phyloP scores from a whole-genome alignment of 805 yeast species.

The Barnettozyma sp. region DNA sequence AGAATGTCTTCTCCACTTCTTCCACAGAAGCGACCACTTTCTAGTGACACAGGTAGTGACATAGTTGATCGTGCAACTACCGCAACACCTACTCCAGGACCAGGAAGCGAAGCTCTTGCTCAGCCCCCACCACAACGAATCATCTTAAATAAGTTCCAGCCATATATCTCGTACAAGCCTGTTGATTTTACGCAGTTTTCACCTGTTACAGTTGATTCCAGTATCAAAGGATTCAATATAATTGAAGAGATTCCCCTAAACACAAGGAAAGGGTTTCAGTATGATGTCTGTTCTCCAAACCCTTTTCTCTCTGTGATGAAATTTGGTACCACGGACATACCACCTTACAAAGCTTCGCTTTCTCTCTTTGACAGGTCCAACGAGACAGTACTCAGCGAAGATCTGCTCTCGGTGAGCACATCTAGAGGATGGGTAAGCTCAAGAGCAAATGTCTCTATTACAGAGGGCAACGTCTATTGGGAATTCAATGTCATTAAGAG shows the following conservation, averaged over 20 bases:
- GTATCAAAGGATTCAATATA: conserved; percentile 28
- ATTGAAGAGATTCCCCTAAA: conserved; percentile 79
- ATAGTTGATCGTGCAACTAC: conserved; percentile 1
- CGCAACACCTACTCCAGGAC: conserved; percentile 1
- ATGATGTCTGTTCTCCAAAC: conserved; percentile 70
- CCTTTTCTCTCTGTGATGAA: conserved; percentile 48
- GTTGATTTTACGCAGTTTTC: conserved; percentile 18
- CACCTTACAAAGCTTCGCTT: conserved; percentile 53
- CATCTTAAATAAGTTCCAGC: conserved; percentile 19
- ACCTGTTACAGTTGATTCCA: conserved; percentile 7
- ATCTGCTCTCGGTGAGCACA: conserved; percentile 43
- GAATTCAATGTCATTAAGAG: conserved; percentile 55
- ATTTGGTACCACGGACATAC: conserved; percentile 67
- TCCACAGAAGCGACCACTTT: conserved; percentile 4
- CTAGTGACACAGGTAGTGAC: background rate
- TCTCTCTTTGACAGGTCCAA: conserved; percentile 65
- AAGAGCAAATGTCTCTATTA: conserved; percentile 64
- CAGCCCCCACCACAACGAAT: conserved; percentile 1
- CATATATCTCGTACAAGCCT: conserved; percentile 20
- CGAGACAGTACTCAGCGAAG: conserved; percentile 40
- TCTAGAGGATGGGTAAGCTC: conserved; percentile 74
- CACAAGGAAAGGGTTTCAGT: conserved; percentile 66
- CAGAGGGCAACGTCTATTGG: conserved; percentile 76
- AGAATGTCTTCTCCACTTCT: conserved; percentile 1
- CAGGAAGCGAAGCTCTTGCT: background rate